Percentiles rank a stretch among this genome's conserved stretches.
Conservation (phyloP, 495 filamentous ascomycete species). For the Peziza echinospora region DNA sequence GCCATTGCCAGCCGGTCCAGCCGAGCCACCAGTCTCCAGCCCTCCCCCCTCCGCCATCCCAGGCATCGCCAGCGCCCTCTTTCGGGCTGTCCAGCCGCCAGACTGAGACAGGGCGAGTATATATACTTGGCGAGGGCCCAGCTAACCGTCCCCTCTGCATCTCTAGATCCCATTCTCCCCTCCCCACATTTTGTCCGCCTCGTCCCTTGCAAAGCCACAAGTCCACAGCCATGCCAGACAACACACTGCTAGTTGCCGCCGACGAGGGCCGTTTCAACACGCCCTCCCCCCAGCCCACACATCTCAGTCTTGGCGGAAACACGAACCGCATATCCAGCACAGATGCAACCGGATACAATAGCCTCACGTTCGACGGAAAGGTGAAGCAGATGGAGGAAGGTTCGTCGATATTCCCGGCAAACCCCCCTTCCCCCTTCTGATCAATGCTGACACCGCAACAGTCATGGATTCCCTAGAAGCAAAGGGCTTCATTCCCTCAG, state of each 20-base stretch:
- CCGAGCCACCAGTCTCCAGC: no score
- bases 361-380: constrained; percentile 87
- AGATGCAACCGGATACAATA: constrained; percentile 53
- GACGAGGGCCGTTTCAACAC: constrained; percentile 13
- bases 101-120: no score
- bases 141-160: no score
- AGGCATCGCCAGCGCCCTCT: no score
- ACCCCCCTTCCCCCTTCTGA: neutral
- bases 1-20: no score
- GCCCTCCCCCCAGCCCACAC: constrained; percentile 81
- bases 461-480: constrained; percentile 56
- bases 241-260: neutral
- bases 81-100: no score
- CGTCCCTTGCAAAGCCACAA: neutral
- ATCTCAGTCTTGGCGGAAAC: constrained; percentile 46
- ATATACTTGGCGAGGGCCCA: no score
- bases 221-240: neutral
- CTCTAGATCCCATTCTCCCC: neutral
- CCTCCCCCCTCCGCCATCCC: no score
- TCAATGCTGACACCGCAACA: constrained; percentile 15
- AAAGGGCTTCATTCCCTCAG: constrained; percentile 66
- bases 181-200: neutral
- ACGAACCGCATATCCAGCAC: neutral
- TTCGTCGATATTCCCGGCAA: constrained; percentile 23
- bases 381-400: constrained; percentile 78